These are phyloP conservation scores for Xylariaceae sp. DNA, from an alignment of 2,329 filamentous ascomycete genomes.

Conservation along the genomic window DNA sequence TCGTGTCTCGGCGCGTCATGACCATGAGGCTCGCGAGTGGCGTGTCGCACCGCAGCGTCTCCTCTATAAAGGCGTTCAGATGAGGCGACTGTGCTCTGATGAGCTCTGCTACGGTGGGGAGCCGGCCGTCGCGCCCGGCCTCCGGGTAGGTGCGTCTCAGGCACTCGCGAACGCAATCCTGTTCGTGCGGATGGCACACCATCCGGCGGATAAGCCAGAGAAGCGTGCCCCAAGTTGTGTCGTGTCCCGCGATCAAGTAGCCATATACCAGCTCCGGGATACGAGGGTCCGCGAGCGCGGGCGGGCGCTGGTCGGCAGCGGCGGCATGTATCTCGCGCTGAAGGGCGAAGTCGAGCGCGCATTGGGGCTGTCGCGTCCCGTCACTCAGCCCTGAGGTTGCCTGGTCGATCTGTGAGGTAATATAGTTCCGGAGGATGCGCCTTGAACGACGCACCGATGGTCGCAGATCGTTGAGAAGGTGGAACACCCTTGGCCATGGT, in stretches of 20 bases:
- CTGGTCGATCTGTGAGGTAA: not conserved
- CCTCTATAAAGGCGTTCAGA: constrained; percentile 6
- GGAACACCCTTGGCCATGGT: constrained; percentile 3
- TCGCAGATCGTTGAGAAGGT: constrained; percentile 1
- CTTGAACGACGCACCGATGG: constrained; percentile 1
- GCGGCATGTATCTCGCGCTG: not conserved
- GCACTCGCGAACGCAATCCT: not conserved
- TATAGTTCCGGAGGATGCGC: not conserved
- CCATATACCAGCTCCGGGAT: constrained; percentile 1
- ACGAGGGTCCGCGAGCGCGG: not conserved
- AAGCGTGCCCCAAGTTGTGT: constrained; percentile 2
- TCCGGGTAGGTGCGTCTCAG: not conserved
- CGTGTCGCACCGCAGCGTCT: not conserved
- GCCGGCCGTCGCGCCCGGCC: not conserved
- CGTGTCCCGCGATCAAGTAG: constrained; percentile 3
- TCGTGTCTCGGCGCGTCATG: constrained; percentile 1
- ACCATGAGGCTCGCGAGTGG: not conserved
- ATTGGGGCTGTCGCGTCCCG: not conserved
- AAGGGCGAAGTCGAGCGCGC: constrained; percentile 2
- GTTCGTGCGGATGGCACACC: not conserved
- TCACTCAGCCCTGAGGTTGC: not conserved
- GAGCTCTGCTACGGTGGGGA: constrained; percentile 2
- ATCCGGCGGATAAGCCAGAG: not conserved
- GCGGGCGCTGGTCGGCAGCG: too few relatives aligned
- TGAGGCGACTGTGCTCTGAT: not conserved